These are phyloP conservation scores for Phytophthora parvispora DNA, from an alignment of 352 stramenopile species.

Conservation along the genomic window DNA sequence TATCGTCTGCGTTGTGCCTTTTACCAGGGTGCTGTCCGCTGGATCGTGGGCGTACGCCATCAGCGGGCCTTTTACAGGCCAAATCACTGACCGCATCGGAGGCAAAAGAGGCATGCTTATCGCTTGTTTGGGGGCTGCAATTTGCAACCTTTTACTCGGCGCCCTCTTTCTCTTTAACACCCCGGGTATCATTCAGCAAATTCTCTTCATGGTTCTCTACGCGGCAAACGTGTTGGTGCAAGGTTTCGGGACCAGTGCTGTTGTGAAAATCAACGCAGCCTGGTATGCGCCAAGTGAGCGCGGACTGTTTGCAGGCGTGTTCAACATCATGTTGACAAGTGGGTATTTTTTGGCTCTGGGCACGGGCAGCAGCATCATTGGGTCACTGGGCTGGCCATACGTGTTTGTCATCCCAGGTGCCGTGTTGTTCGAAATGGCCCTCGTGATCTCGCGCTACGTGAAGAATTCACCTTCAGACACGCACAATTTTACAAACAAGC, in stretches of 20 bases:
- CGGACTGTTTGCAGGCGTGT: conserved; percentile 68
- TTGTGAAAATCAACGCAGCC: conserved; percentile 79
- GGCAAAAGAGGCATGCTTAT: conserved; percentile 72
- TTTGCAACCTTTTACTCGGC: conserved; percentile 66
- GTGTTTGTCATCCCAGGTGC: conserved; percentile 59
- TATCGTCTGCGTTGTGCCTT: not conserved
- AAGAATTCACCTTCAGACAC: conserved; percentile 61
- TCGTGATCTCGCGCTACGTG: conserved; percentile 60
- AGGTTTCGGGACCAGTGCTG: conserved; percentile 71
- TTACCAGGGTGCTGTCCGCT: conserved; percentile 57
- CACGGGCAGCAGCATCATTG: conserved; percentile 62
- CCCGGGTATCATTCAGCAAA: conserved; percentile 33
- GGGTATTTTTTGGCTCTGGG: conserved; percentile 73
- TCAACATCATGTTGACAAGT: conserved; percentile 80
- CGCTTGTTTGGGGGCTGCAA: conserved; percentile 54
- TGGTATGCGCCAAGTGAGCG: conserved; percentile 70
- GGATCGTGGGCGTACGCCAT: conserved; percentile 69
- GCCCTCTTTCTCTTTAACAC: conserved; percentile 53
- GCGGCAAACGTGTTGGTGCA: conserved; percentile 69
- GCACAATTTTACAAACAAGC: not conserved
- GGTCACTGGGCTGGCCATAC: conserved; percentile 60
- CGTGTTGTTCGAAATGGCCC: conserved; percentile 52
- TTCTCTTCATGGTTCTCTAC: conserved; percentile 64
- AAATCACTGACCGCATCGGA: conserved; percentile 70
- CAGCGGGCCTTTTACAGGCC: conserved; percentile 62